Base-by-base conservation (phyloP, 345 rosid genomes). In the Brassica cretica region DNA sequence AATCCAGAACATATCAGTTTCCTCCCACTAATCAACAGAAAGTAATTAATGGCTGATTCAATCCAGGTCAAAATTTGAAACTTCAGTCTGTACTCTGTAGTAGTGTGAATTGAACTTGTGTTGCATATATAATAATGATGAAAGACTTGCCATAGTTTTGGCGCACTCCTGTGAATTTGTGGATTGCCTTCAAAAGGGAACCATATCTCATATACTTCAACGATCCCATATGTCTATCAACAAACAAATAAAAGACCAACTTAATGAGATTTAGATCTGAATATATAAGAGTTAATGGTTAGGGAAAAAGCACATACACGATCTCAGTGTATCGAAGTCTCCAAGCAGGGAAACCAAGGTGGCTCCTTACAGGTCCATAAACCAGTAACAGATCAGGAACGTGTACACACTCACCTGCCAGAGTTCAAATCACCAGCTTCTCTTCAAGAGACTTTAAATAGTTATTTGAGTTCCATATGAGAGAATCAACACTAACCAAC, bases 261-360 rank as follows among this genome's bases (percentile, higher is more conserved):
- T 46, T 64, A 8, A 75, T 71, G 70, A 76, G 66, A 51, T 71
- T 60, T 8, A 30, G 59, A 4, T 16, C 8, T 53, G 71, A 71
- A 16, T 55, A 55, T 71, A 71, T 33, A 12, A 58, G 6, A 12
- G 44, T 37, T 10, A 35, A 9, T 37, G 3, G 21, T 29, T 6
- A 51, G 5, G 1, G 53, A 74, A 7, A 7, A 74, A 85, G 62
- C 37, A 83, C 91, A 68, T 75, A 93, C 97, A 87, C 71, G 70
- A 95, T 91, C 93, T 95, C 98, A 0, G 98, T 88, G 60, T 91
- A 95, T 68, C 88, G 88, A 65, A 93, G 83, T 86, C 97, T 85
- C 99, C 99, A 93, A 4, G 96, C 88, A 5, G 99, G 98, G 80
- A 95, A 95, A 77, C 99, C 99, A 16, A 84, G 86, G 78, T 91